These are phyloP conservation scores for Lepidium africanum DNA, from an alignment of 345 rosid species.

Conservation along the genomic window DNA sequence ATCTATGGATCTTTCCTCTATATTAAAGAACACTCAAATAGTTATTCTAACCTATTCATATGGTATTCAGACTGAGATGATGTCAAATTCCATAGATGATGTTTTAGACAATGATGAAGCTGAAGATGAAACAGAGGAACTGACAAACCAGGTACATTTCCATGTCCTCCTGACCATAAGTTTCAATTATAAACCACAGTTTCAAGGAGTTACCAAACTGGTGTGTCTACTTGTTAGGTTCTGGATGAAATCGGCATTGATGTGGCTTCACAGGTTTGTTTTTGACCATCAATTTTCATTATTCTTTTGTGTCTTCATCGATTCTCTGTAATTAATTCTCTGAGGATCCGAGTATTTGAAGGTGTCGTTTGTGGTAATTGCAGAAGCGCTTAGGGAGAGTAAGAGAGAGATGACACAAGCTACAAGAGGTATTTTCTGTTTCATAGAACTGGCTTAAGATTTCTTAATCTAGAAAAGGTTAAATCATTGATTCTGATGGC, in stretches of 20 bases:
- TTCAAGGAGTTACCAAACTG: neutral
- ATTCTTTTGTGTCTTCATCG: neutral
- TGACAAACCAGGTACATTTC: conserved; percentile 72
- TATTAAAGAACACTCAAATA: conserved; percentile 2
- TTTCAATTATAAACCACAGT: neutral
- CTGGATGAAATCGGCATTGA: conserved; percentile 95
- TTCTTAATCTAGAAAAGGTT: neutral
- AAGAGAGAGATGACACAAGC: conserved; percentile 87
- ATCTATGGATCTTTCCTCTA: conserved; percentile 5
- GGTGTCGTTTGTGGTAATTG: conserved; percentile 1
- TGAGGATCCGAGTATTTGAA: neutral
- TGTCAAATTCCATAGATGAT: conserved; percentile 90
- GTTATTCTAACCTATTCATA: neutral
- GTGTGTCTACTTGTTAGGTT: conserved; percentile 41
- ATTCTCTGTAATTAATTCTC: conserved; percentile 2
- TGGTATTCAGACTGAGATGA: conserved; percentile 79
- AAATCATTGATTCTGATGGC: neutral
- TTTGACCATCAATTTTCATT: neutral
- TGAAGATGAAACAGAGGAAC: conserved; percentile 90
- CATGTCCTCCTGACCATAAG: neutral
- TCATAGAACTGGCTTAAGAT: neutral
- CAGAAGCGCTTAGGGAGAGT: conserved; percentile 90
- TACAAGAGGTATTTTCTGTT: conserved; percentile 58
- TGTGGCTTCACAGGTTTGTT: conserved; percentile 84
- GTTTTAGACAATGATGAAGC: conserved; percentile 88